Evolutionary conservation across 2,329 filamentous ascomycete species (phyloP).

Genomic region (Epichloe bromicola): DNA sequence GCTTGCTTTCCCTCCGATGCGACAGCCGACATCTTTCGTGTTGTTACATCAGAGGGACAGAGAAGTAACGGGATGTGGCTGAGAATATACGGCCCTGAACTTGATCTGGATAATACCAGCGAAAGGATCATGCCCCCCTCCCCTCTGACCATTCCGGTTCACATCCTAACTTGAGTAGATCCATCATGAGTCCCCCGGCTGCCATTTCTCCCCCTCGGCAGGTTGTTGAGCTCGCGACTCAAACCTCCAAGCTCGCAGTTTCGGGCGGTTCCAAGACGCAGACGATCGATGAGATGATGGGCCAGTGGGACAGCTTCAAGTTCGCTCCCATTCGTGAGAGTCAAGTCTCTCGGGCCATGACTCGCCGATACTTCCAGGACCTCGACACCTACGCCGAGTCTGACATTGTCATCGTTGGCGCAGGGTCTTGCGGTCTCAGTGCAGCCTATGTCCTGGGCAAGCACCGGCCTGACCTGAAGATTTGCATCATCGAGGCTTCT

Average conservation of each 20-base stretch:
- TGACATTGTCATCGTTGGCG: conserved; percentile 87
- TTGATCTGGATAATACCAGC: conserved; percentile 99
- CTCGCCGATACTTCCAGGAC: conserved; percentile 81
- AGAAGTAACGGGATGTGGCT: conserved; percentile 25
- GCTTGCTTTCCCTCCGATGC: conserved; percentile 1
- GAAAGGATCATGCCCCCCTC: conserved; percentile 89
- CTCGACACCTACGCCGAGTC: conserved; percentile 82
- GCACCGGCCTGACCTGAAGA: conserved; percentile 77
- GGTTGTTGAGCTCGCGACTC: conserved; percentile 31
- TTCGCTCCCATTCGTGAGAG: conserved; percentile 84
- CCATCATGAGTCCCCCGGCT: conserved; percentile 69
- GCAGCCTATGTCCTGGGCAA: conserved; percentile 75
- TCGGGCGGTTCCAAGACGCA: conserved; percentile 22
- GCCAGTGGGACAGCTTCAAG: conserved; percentile 69
- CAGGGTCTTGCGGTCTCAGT: conserved; percentile 76
- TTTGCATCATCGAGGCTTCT: conserved; percentile 79
- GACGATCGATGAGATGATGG: conserved; percentile 51
- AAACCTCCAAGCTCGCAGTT: conserved; percentile 29
- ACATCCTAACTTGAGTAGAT: conserved; percentile 18
- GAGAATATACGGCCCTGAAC: conserved; percentile 88
- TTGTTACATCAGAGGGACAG: neutral
- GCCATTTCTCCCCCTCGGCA: conserved; percentile 47
- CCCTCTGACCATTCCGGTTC: conserved; percentile 20
- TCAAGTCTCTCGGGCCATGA: conserved; percentile 89
- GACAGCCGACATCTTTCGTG: neutral